phyloP scores from a whole-genome alignment of 352 stramenopile species.

The Globisporangium heterothallicum region DNA sequence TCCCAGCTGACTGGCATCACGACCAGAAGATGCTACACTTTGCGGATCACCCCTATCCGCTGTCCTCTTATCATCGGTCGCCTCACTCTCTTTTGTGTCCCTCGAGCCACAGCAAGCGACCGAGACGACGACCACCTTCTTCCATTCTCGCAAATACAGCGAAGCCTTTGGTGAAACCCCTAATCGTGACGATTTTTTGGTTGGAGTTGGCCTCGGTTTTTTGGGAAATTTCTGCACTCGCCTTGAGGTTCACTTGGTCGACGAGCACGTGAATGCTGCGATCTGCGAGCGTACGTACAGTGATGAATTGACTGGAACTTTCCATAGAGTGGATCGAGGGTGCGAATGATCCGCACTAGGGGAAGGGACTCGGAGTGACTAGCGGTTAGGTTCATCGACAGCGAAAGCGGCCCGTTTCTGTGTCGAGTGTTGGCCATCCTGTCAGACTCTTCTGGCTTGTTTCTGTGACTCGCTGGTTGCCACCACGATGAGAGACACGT shows the following conservation, averaged over 20 bases:
- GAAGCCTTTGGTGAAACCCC: too few species aligned
- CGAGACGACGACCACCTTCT: too few species aligned
- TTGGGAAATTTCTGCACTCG: too few species aligned
- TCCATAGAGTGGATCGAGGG: background rate
- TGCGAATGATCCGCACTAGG: background rate
- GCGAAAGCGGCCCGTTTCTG: constrained; percentile 3
- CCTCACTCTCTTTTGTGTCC: background rate
- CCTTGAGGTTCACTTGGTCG: too few species aligned
- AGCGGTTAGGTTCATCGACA: background rate
- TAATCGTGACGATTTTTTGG: too few species aligned
- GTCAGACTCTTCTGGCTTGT: background rate
- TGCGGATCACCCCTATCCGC: too few species aligned
- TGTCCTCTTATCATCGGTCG: background rate
- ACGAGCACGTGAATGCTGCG: background rate
- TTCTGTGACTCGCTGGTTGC: background rate
- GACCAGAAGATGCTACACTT: background rate
- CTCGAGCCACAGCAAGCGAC: too few species aligned
- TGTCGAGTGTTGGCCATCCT: constrained; percentile 6
- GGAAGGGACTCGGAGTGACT: background rate
- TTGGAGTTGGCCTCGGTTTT: background rate
- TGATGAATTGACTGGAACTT: background rate
- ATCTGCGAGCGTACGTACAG: background rate
- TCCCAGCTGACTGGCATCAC: background rate
- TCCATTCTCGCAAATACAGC: too few species aligned
- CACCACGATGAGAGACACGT: constrained; percentile 4